These are phyloP conservation scores for Avena eriantha DNA, from an alignment of 176 grass and related monocot species.

Conservation along the genomic window DNA sequence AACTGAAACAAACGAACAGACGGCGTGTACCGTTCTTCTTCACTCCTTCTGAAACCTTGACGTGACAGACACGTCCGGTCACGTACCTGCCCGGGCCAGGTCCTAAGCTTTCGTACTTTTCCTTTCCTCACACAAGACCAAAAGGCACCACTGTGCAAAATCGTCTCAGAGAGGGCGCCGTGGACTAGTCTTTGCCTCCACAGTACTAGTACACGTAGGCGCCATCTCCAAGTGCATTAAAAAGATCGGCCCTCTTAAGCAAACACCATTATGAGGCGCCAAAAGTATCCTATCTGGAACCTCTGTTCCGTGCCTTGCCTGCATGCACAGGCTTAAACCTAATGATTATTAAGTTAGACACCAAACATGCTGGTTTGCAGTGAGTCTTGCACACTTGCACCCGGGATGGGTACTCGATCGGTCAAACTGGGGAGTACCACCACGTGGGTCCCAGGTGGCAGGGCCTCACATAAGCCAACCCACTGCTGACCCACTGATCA, in stretches of 20 bases:
- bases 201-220: background rate
- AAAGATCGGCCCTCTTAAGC: background rate
- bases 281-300: background rate
- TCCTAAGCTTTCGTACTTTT: background rate
- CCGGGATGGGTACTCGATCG: constrained; percentile 7
- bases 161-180: background rate
- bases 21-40: background rate
- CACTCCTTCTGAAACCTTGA: background rate
- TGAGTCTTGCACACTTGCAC: background rate
- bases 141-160: background rate
- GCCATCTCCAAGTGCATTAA: background rate
- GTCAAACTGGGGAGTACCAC: constrained; percentile 46
- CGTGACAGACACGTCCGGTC: constrained; percentile 6
- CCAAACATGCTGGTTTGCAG: background rate
- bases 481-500: constrained; percentile 11
- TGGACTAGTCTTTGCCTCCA: background rate
- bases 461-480: constrained; percentile 42
- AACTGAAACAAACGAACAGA: background rate
- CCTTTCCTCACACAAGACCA: background rate
- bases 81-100: background rate
- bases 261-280: constrained; percentile 20
- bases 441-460: constrained; percentile 20
- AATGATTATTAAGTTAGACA: constrained; percentile 35
- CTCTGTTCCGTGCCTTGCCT: background rate
- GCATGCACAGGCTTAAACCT: background rate